Evolutionary conservation across 1,284 basidiomycete species (phyloP), one percentile per base, ranked within the genome.

Genomic region (Jaminaea rosea): DNA sequence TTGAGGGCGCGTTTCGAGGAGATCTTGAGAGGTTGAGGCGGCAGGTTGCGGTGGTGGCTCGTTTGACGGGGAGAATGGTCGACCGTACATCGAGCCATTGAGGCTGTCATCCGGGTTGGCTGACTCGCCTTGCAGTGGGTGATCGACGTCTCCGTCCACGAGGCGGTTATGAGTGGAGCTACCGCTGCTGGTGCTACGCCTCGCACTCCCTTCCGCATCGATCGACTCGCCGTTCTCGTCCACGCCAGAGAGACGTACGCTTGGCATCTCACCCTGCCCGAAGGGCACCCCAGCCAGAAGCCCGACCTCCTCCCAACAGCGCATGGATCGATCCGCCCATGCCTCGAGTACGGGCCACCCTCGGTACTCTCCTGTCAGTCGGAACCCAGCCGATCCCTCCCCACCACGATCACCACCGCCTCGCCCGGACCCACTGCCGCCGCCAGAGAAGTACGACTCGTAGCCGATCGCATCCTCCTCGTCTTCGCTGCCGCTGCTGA

Each of bases 341-440:
- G 67, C 64, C 39, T 73, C 71, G 21, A 73, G 50, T 10, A 69
- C 59, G 15, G 71, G 71, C 69, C 71, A 72, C 17, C 63, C 65
- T 44, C 60, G 59, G 59, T 72, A 70, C 32, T 67, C 63, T 36
- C 69, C 71, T 4, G 50, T 50, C 4, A 73, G 55, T 17, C 57
- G 50, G 58, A 73, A 73, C 11, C 56, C 64, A 5, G 63, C 64
- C 3, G 49, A 46, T 3, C 65, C 65, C 41, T 64, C 66, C n/a
- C 71, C 71, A 13, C 54, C 61, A 2, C 64, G 60, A 26, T 72
- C 66, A 8, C 64, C 64, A 7, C 65, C 62, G n/a, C 69, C 69
- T n/a, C 53, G 53, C 13, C 49, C 32, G 1, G 60, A 62, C 29
- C 67, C 64, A 9, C 26, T 34, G 13, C 62, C 66, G 6, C 62